Evolutionary conservation across 2,329 filamentous ascomycete genomes (phyloP), one percentile per base, ranked within the genome.

Genomic region (Verticillium nonalfalfae): DNA sequence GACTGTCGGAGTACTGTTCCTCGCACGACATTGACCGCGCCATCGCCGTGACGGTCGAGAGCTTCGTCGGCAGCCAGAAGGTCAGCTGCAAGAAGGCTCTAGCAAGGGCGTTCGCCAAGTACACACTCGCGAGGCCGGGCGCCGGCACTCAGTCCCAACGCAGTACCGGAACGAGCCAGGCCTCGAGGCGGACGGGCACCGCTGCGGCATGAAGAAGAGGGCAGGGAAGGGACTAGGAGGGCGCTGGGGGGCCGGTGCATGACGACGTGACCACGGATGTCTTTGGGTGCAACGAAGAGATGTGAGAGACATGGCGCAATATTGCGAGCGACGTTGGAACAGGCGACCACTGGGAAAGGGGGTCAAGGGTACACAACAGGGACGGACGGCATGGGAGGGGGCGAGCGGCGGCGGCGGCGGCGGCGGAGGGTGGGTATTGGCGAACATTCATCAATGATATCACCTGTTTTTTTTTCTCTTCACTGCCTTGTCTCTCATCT

Each of bases 61-160:
- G 91, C 61, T 99, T 99, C 71, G 91, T 99, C 54, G 91, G 90
- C 64, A 96, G 91, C 69, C 95, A 99, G 75, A 99, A 99, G 80
- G 87, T 98, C 70, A 96, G 91, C 78, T 95, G 91, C 78, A 99
- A 98, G 84, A 97, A 97, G 81, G 93, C 95, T 15, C 83, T 99
- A 55, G 90, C 93, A 0, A 84, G 95, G 63, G 92, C 95, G 4
- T 99, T 99, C 79, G 93, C 95, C 70, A 99, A 99, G 80, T 99
- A 98, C 73, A 91, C 89, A 1, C 74, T 87, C 58, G 79, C 78
- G 7, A 75, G 83, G 64, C 81, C 83, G 0, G 78, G 79, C n/a
- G 68, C 68, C 13, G 63, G 65, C 45, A 56, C 34, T 56, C 60
- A 60, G 57, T 62, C 60, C 7, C 69, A 72, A 60, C 62, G 61